A percentile compares a stretch with the other conserved stretches of the same genome.
Conservation (phyloP, 208 protist genomes). For the Acanthamoeba healyi region DNA sequence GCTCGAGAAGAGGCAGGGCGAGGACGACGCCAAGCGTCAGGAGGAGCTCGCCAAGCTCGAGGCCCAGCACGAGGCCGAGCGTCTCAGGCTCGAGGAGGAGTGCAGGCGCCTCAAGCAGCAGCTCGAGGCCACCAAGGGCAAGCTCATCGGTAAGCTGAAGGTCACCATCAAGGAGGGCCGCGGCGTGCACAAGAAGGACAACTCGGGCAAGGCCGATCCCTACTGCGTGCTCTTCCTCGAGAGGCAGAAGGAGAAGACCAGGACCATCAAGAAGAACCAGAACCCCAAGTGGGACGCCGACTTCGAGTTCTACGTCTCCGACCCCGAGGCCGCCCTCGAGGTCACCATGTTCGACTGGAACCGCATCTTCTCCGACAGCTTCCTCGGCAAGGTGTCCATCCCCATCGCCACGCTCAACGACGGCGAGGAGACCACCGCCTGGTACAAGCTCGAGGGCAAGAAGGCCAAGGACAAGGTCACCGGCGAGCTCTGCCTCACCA, state of each 20-base stretch:
- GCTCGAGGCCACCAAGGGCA: constrained; percentile 63
- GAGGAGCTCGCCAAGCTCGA: constrained; percentile 49
- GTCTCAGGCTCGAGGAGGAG: constrained; percentile 31
- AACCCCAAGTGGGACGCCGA: constrained; percentile 69
- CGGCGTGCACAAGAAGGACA: constrained; percentile 59
- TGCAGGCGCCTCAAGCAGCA: constrained; percentile 38
- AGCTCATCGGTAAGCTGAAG: constrained; percentile 56
- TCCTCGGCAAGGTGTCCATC: constrained; percentile 65
- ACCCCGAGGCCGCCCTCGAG: constrained; percentile 46
- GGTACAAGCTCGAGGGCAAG: constrained; percentile 70
- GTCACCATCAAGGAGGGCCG: constrained; percentile 55
- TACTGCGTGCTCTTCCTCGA: constrained; percentile 72
- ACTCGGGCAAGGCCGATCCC: constrained; percentile 56
- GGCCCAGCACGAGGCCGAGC: constrained; percentile 59
- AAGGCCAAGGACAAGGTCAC: constrained; percentile 70
- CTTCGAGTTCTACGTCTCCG: constrained; percentile 73
- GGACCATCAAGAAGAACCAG: constrained; percentile 62
- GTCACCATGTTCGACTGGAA: constrained; percentile 69
- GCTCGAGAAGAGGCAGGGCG: constrained; percentile 8
- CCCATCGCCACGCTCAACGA: constrained; percentile 39
- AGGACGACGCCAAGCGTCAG: constrained; percentile 42
- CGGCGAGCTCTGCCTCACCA: constrained; percentile 55
- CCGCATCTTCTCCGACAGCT: constrained; percentile 63
- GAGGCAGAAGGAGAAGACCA: constrained; percentile 67
- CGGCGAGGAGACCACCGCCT: constrained; percentile 44